These are phyloP conservation scores for Saccharomycopsis oosterbeekiorum DNA, from an alignment of 805 yeast species.

Conservation along the genomic window DNA sequence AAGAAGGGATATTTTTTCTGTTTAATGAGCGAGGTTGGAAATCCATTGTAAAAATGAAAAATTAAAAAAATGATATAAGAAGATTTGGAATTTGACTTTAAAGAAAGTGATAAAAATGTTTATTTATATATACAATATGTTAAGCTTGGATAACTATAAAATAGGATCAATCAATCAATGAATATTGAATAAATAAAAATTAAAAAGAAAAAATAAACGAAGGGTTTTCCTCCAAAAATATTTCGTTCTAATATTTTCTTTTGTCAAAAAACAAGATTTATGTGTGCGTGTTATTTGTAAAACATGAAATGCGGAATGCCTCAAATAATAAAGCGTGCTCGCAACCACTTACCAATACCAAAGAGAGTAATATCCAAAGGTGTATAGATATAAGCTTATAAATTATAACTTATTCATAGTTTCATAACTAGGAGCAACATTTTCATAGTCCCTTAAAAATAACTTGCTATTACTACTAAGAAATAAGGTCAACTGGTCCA, in stretches of 20 bases:
- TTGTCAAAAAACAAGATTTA: neutral
- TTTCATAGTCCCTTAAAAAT: slow-evolving; percentile 37
- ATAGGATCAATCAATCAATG: too few species aligned
- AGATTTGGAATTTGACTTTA: neutral
- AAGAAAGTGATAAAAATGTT: too few species aligned
- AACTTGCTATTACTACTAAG: slow-evolving; percentile 34
- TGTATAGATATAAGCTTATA: too few species aligned
- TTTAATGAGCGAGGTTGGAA: neutral
- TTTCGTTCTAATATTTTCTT: too few species aligned
- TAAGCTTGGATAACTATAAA: too few species aligned
- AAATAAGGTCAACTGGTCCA: slow-evolving; percentile 45
- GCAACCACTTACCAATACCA: neutral
- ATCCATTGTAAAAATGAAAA: neutral
- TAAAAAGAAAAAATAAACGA: neutral
- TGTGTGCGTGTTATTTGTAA: neutral
- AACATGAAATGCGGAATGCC: neutral
- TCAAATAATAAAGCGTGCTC: neutral
- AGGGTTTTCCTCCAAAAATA: neutral
- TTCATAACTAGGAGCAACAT: slow-evolving; percentile 41
- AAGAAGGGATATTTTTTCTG: slow-evolving; percentile 2
- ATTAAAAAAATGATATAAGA: neutral
- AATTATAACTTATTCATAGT: neutral
- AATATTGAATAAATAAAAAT: too few species aligned
- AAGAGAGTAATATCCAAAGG: too few species aligned
- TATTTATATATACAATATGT: too few species aligned